Percentiles rank a stretch among this genome's conserved stretches.
Conservation (phyloP, 345 rosid genomes). For the Dipteronia sinensis region DNA sequence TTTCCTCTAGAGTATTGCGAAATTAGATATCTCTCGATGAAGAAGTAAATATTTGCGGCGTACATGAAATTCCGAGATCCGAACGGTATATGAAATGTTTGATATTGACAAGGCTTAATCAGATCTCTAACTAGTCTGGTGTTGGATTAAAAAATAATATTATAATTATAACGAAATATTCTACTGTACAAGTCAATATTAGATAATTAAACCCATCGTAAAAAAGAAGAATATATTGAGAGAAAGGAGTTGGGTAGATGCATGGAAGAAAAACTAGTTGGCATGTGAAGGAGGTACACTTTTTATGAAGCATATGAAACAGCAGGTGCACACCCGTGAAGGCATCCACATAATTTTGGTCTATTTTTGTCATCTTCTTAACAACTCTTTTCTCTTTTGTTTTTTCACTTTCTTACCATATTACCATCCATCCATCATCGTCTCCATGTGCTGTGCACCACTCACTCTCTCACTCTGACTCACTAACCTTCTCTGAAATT, state of each 20-base stretch:
- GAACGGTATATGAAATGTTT: no score
- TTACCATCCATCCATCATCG: not conserved
- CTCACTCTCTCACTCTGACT: not conserved
- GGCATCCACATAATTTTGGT: not conserved
- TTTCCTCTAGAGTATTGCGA: no score
- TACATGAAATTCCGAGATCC: no score
- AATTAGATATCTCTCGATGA: no score
- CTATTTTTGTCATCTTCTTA: slow-evolving; percentile 31
- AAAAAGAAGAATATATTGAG: not conserved
- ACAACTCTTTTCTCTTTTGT: slow-evolving; percentile 6
- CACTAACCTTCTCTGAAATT: not conserved
- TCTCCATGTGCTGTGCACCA: slow-evolving; percentile 1
- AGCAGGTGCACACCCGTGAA: slow-evolving; percentile 40
- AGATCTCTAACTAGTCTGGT: no score
- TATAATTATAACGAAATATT: no score
- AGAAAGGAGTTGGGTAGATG: not conserved
- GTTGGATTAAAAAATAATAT: no score
- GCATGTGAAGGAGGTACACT: not conserved
- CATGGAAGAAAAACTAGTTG: not conserved
- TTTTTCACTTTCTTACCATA: not conserved
- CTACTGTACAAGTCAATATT: no score
- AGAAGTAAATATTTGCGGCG: no score
- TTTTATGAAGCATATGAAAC: not conserved
- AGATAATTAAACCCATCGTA: not conserved
- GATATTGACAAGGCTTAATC: no score